Evolutionary conservation across 2,329 filamentous ascomycete genomes (phyloP), one percentile per base, ranked within the genome.

Genomic region (Pseudophaeomoniella oleicola): DNA sequence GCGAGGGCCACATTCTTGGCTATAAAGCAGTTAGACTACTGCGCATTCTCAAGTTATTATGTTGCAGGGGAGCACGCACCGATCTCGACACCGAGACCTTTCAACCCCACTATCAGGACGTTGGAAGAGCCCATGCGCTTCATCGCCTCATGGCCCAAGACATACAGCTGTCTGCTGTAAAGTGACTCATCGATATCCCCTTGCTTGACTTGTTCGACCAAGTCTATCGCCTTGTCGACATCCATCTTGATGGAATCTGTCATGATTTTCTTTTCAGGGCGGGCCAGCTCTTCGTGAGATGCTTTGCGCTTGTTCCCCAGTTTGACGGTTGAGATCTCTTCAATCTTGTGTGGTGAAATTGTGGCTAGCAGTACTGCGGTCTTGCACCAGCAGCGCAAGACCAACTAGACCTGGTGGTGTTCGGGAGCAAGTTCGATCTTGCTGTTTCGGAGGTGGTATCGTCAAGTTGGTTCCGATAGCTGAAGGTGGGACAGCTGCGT

Each of bases 71-170:
- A 36, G 31, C 42, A 50, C 57, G 44, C 53, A 67, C 64, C 64
- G 50, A 98, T 90, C 63, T 98, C 90, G 38, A 94, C 88, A 66
- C 90, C 90, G 30, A 98, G 73, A 36, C 90, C 90, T 59, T 90
- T 88, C 47, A 96, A 67, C 45, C 90, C 90, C 43, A 88, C 81
- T 39, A 98, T 71, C 37, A 98, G 81, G 41, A 98, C 75, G 55
- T 96, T 92, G 38, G 90, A 96, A 43, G 86, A 83, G 53, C 87
- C 76, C 90, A 98, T 98, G 53, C 90, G 86, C 71, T 93, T 96
- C 90, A 98, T 98, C 46, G 90, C 76, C 58, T 81, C 76, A 54
- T 81, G 76, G 38, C 90, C 76, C 38, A 81, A 71, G 38, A 81
- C 76, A 50, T 81, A 81, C 54, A 79, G 69, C 61, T 79, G 74